A percentile compares a stretch with the other conserved stretches of the same genome.
Conservation (phyloP, 179 eudicot species). For the Patellifolia procumbens region DNA sequence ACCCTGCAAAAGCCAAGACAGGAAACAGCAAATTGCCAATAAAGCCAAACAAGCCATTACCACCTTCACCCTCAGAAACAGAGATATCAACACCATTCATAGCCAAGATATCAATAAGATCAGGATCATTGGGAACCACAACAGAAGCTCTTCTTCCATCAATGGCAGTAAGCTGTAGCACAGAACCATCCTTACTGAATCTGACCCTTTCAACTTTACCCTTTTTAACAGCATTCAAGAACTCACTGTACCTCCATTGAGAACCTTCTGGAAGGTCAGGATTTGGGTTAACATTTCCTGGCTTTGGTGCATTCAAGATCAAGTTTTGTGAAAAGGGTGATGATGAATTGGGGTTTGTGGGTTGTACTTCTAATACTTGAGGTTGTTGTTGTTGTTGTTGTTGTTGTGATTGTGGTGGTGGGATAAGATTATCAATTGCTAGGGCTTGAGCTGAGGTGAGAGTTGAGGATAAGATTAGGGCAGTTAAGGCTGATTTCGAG, state of each 20-base stretch:
- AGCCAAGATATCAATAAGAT: constrained; percentile 87
- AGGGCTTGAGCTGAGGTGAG: constrained; percentile 53
- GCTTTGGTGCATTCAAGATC: constrained; percentile 73
- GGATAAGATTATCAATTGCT: constrained; percentile 37
- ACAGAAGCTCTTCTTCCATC: constrained; percentile 87
- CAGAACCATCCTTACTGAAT: constrained; percentile 78
- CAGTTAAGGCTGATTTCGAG: constrained; percentile 56
- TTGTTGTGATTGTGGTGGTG: constrained; percentile 38
- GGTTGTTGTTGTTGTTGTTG: constrained; percentile 42
- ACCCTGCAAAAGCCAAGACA: constrained; percentile 78
- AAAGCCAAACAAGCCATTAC: constrained; percentile 74
- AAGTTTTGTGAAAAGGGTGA: constrained; percentile 64
- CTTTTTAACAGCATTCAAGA: constrained; percentile 89
- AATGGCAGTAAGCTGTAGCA: constrained; percentile 77
- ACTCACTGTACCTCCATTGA: constrained; percentile 96
- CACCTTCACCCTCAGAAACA: constrained; percentile 84
- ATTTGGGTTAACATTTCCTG: too few relatives aligned
- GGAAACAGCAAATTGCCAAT: constrained; percentile 91
- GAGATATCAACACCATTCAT: constrained; percentile 97
- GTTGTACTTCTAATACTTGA: constrained; percentile 52
- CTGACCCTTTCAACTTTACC: constrained; percentile 96
- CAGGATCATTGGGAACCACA: constrained; percentile 91
- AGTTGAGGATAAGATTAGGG: constrained; percentile 62
- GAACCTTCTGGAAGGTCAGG: constrained; percentile 83
- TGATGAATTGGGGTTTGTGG: constrained; percentile 33